Percentiles rank a stretch among this genome's conserved stretches.
phyloP scores from a whole-genome alignment of 2,329 filamentous ascomycete genomes.

The Zymoseptoria passerinii region DNA sequence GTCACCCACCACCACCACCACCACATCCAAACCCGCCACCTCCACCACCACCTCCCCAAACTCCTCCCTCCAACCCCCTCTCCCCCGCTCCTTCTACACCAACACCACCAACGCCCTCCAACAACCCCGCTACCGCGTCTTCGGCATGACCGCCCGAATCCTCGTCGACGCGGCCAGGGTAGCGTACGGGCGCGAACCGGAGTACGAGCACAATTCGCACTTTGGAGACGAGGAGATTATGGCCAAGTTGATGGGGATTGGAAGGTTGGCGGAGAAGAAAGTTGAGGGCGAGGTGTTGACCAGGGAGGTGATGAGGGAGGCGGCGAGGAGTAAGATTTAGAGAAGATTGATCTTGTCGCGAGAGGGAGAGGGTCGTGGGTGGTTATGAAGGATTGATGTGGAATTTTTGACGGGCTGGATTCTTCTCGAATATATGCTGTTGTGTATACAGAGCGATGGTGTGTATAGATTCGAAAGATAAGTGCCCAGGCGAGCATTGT shows the following conservation, averaged over 20 bases:
- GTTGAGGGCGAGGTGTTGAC: slow-evolving; percentile 42
- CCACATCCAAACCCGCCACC: slow-evolving; percentile 13
- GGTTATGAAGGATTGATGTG: background rate
- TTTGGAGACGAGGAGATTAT: slow-evolving; percentile 63
- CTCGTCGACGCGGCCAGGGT: slow-evolving; percentile 79
- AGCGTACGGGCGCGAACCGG: slow-evolving; percentile 73
- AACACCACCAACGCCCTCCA: slow-evolving; percentile 22
- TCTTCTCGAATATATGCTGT: background rate
- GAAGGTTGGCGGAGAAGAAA: slow-evolving; percentile 46
- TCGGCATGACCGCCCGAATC: slow-evolving; percentile 90
- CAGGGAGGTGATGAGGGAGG: slow-evolving; percentile 30
- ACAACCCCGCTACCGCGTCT: slow-evolving; percentile 61
- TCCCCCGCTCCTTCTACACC: slow-evolving; percentile 23
- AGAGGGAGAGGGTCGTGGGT: background rate
- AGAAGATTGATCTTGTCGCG: background rate
- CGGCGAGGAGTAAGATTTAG: slow-evolving; percentile 26
- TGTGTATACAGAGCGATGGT: background rate
- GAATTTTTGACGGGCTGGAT: background rate
- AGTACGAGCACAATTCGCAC: slow-evolving; percentile 65
- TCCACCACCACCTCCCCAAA: slow-evolving; percentile 6
- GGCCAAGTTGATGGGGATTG: slow-evolving; percentile 45
- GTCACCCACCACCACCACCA: background rate
- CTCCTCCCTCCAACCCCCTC: slow-evolving; percentile 21
- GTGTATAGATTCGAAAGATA: background rate
- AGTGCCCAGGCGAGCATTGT: background rate